Evolutionary conservation across 2,329 filamentous ascomycete genomes (phyloP).

Genomic region (Aspergillus luchuensis): DNA sequence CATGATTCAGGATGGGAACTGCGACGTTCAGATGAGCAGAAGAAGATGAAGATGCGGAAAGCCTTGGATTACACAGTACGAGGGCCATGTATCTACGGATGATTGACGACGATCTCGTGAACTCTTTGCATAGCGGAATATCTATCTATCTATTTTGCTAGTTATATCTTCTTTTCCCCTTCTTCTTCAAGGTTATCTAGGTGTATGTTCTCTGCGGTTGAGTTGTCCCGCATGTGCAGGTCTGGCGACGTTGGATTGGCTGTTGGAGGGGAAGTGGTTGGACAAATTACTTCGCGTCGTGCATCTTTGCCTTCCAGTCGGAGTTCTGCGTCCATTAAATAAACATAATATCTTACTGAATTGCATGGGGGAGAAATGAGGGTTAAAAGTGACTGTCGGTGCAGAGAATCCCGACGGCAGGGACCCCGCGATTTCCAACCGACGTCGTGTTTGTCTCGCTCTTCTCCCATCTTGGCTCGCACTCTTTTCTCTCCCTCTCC

Average conservation of each 20-base stretch:
- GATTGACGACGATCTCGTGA: conserved; percentile 18
- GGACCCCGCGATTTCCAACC: conserved; percentile 11
- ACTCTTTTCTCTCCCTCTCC: not conserved
- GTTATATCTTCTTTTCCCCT: not conserved
- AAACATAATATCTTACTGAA: conserved; percentile 1
- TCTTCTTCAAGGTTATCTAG: not conserved
- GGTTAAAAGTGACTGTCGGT: not conserved
- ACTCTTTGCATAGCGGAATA: conserved; percentile 29
- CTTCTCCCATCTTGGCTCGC: not conserved
- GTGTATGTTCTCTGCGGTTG: not conserved
- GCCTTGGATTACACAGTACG: conserved; percentile 16
- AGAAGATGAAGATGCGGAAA: not conserved
- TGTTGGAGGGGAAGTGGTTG: not conserved
- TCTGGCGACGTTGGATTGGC: conserved; percentile 2
- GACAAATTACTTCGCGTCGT: not conserved
- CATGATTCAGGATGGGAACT: not conserved
- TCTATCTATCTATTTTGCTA: conserved; percentile 1
- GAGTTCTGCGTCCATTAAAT: not conserved
- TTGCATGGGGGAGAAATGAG: not conserved
- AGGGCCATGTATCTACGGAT: conserved; percentile 21
- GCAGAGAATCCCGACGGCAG: conserved; percentile 6
- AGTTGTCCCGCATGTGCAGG: not conserved
- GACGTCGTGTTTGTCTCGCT: not conserved
- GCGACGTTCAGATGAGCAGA: conserved; percentile 1
- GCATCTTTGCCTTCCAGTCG: not conserved